A percentile compares a stretch with the other conserved stretches of the same genome.
phyloP scores from a whole-genome alignment of 768 basidiomycete species.

The Lactarius hatsudake region DNA sequence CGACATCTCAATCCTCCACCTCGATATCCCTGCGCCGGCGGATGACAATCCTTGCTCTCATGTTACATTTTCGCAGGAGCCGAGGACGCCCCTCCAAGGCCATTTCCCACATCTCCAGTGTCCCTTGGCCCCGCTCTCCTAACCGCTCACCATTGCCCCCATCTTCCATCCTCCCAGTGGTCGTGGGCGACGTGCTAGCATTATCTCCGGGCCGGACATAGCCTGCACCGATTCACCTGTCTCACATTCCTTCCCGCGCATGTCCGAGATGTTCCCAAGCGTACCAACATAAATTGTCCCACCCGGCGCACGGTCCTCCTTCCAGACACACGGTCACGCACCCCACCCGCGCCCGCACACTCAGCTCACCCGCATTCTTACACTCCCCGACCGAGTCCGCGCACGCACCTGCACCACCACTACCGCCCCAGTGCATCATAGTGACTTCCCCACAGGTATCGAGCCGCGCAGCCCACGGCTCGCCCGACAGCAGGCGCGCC shows the following conservation, averaged over 20 bases:
- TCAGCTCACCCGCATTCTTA: constrained; percentile 18
- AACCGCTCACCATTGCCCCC: not conserved
- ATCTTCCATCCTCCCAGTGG: constrained; percentile 25
- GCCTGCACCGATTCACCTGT: not conserved
- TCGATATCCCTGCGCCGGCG: constrained; percentile 5
- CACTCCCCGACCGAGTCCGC: not conserved
- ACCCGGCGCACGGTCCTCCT: not conserved
- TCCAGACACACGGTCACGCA: not conserved
- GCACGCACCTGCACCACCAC: not conserved
- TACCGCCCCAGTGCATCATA: not conserved
- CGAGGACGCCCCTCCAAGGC: not conserved
- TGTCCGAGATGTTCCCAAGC: not conserved
- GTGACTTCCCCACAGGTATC: not conserved
- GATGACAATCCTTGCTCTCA: constrained; percentile 1
- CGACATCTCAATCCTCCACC: constrained; percentile 9
- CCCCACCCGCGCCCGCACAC: constrained; percentile 12
- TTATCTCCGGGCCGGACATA: constrained; percentile 13
- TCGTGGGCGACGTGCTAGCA: constrained; percentile 27
- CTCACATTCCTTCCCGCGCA: not conserved
- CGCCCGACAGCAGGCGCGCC: not conserved
- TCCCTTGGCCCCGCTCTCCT: no score
- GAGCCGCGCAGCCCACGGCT: constrained; percentile 9
- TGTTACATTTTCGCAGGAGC: not conserved
- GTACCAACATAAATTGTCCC: not conserved
- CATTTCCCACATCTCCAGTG: no score